phyloP scores from a whole-genome alignment of 345 rosid species.

The Gossypioides kirkii region DNA sequence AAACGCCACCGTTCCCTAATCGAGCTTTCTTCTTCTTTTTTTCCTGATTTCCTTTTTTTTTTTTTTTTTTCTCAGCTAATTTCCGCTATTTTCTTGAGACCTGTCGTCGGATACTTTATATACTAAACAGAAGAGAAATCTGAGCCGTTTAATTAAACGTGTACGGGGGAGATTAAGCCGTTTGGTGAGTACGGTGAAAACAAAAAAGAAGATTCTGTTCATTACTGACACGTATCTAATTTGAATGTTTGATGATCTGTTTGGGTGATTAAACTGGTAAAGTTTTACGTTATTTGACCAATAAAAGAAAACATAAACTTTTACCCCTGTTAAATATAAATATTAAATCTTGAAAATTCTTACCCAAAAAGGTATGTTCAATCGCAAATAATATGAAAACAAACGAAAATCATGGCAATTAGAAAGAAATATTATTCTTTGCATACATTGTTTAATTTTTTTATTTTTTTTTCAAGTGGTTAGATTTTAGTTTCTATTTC shows the following conservation, averaged over 20 bases:
- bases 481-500: too few relatives aligned
- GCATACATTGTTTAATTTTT: too few relatives aligned
- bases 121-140: background rate
- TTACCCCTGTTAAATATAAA: background rate
- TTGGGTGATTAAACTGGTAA: background rate
- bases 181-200: background rate
- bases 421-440: too few relatives aligned
- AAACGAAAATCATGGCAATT: too few relatives aligned
- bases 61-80: background rate
- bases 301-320: background rate
- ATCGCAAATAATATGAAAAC: too few relatives aligned
- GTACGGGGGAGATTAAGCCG: constrained; percentile 11
- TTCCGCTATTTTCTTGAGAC: background rate
- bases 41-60: background rate
- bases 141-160: constrained; percentile 12
- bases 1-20: constrained; percentile 14
- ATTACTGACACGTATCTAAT: constrained; percentile 18
- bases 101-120: background rate
- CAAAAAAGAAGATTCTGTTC: constrained; percentile 8
- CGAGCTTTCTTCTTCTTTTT: constrained; percentile 8
- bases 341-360: too few relatives aligned
- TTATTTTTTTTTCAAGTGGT: too few relatives aligned
- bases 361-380: too few relatives aligned
- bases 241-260: background rate
- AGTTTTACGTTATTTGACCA: background rate